Evolutionary conservation across 495 filamentous ascomycete species (phyloP).

Genomic region (Eremomyces bilateralis): DNA sequence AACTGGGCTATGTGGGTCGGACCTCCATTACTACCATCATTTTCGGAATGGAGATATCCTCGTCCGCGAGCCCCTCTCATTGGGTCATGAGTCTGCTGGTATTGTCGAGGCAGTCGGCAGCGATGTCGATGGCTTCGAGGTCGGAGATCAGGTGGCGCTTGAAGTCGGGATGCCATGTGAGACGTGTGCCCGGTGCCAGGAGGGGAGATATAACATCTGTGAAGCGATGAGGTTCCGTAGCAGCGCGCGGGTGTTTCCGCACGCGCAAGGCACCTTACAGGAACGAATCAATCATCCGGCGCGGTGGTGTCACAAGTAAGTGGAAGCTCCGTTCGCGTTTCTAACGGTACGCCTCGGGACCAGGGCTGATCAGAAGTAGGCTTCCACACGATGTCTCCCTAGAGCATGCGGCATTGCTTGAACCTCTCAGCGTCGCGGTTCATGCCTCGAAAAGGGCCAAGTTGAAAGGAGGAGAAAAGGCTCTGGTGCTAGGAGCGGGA

Average conservation of each 20-base stretch:
- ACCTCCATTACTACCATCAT: slow-evolving; percentile 47
- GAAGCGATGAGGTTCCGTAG: slow-evolving; percentile 53
- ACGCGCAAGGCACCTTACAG: slow-evolving; percentile 68
- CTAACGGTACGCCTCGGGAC: not conserved
- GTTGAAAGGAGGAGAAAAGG: slow-evolving; percentile 28
- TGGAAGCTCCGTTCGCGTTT: slow-evolving; percentile 1
- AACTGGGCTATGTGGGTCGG: slow-evolving; percentile 46
- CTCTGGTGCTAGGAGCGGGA: slow-evolving; percentile 63
- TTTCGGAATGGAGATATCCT: slow-evolving; percentile 45
- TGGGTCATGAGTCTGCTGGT: slow-evolving; percentile 41
- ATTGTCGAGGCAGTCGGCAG: slow-evolving; percentile 31
- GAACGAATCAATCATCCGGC: slow-evolving; percentile 58
- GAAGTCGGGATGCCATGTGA: slow-evolving; percentile 71
- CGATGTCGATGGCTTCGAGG: slow-evolving; percentile 20
- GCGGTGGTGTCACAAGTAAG: slow-evolving; percentile 39
- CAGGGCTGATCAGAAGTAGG: slow-evolving; percentile 18
- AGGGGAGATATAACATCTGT: slow-evolving; percentile 73
- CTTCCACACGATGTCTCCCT: slow-evolving; percentile 41
- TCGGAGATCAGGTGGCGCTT: slow-evolving; percentile 57
- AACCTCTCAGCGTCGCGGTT: slow-evolving; percentile 61
- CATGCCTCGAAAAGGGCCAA: slow-evolving; percentile 46
- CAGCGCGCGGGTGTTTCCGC: slow-evolving; percentile 56
- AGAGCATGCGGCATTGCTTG: slow-evolving; percentile 50
- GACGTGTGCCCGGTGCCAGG: slow-evolving; percentile 38
- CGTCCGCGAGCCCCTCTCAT: slow-evolving; percentile 37